Percentiles rank a stretch among this genome's conserved stretches.
Evolutionary conservation across 345 rosid species (phyloP).

Genomic region (Turritis glabra): DNA sequence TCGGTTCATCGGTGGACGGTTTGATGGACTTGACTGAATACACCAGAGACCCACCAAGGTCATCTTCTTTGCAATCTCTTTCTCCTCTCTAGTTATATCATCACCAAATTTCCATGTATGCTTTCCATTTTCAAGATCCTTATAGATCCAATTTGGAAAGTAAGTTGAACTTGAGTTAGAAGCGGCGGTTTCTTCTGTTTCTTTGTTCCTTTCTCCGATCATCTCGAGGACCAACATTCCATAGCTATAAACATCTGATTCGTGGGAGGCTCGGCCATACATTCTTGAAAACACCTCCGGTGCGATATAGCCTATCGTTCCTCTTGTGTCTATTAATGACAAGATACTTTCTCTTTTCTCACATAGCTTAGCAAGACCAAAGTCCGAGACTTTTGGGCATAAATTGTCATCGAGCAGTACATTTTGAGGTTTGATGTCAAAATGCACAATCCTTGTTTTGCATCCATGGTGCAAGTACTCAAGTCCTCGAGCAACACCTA

Average conservation of each 20-base stretch:
- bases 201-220: constrained; percentile 37
- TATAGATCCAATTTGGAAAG: constrained; percentile 12
- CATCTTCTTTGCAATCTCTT: constrained; percentile 14
- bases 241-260: constrained; percentile 48
- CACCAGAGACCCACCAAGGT: not conserved
- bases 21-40: not conserved
- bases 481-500: constrained; percentile 48
- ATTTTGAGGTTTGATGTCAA: constrained; percentile 53
- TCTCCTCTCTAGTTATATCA: not conserved
- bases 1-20: constrained; percentile 14
- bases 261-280: constrained; percentile 39
- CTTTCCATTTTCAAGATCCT: not conserved
- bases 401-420: constrained; percentile 41
- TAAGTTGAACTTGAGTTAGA: not conserved
- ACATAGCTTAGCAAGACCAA: constrained; percentile 50
- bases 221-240: constrained; percentile 50
- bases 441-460: constrained; percentile 48
- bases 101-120: not conserved
- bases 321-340: constrained; percentile 38
- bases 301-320: constrained; percentile 49
- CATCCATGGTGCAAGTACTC: constrained; percentile 52
- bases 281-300: constrained; percentile 38
- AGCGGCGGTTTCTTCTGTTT: not conserved
- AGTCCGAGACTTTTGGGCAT: constrained; percentile 46
- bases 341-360: constrained; percentile 34